Evolutionary conservation across 495 filamentous ascomycete species (phyloP).

Genomic region (Aspergillus olivimuriae): DNA sequence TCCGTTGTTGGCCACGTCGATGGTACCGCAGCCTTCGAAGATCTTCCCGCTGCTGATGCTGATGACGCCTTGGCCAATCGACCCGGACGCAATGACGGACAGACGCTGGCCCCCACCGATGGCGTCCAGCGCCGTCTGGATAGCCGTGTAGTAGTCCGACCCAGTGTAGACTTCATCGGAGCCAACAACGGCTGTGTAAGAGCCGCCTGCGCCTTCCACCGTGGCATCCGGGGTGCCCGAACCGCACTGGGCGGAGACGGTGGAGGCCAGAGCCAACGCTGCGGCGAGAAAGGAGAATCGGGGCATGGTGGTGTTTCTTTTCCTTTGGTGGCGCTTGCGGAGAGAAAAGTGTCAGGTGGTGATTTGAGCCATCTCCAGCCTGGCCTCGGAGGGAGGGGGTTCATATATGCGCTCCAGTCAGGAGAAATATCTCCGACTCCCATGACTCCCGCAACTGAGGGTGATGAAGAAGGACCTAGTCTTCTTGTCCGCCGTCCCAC

Average conservation of each 20-base stretch:
- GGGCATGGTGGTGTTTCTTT: neutral
- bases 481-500: neutral
- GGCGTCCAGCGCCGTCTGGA: constrained; percentile 4
- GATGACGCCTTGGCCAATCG: constrained; percentile 5
- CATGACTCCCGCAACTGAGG: too few relatives aligned
- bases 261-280: constrained; percentile 6
- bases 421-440: too few relatives aligned
- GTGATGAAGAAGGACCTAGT: neutral
- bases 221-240: constrained; percentile 11
- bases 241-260: constrained; percentile 6
- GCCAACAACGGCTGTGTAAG: constrained; percentile 6
- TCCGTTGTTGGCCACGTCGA: constrained; percentile 6
- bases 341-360: neutral
- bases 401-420: too few relatives aligned
- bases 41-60: constrained; percentile 6
- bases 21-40: constrained; percentile 13
- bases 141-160: constrained; percentile 4
- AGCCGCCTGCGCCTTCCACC: constrained; percentile 2
- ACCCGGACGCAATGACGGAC: constrained; percentile 9
- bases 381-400: too few relatives aligned
- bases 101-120: constrained; percentile 8
- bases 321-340: neutral
- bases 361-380: neutral
- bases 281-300: constrained; percentile 1
- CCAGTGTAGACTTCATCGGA: constrained; percentile 7